phyloP scores from a whole-genome alignment of 106 monocot species.

The Amphibolis antarctica region DNA sequence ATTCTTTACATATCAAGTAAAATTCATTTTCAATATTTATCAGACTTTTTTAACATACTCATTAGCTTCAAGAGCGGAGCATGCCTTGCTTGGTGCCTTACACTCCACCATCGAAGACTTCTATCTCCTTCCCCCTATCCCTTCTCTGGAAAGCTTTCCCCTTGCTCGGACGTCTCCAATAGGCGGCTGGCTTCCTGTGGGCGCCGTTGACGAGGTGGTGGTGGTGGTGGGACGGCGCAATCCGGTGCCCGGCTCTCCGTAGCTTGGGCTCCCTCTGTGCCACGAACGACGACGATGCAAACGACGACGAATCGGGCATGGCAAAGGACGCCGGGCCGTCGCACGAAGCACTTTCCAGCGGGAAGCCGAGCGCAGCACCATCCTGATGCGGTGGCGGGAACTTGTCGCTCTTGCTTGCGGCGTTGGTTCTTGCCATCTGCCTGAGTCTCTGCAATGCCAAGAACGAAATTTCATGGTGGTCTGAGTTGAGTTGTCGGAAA shows the following conservation, averaged over 20 bases:
- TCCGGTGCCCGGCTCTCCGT: not conserved
- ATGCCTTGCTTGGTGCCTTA: too few relatives aligned
- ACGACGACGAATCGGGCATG: slow-evolving; percentile 12
- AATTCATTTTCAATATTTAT: too few relatives aligned
- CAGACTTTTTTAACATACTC: too few relatives aligned
- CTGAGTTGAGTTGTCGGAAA: too few relatives aligned
- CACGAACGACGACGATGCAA: slow-evolving; percentile 29
- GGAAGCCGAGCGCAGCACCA: slow-evolving; percentile 39
- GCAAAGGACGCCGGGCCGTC: slow-evolving; percentile 18
- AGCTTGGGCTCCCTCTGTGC: not conserved
- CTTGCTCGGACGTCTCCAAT: not conserved
- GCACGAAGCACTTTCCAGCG: slow-evolving; percentile 2
- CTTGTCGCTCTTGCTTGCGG: slow-evolving; percentile 61
- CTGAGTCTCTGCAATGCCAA: slow-evolving; percentile 33
- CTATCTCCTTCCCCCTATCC: slow-evolving; percentile 1
- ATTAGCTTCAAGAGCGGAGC: too few relatives aligned
- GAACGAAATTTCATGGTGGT: not conserved
- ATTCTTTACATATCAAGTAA: too few relatives aligned
- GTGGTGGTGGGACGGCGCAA: not conserved
- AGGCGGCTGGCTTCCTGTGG: not conserved
- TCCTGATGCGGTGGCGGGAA: slow-evolving; percentile 90
- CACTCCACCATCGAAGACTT: slow-evolving; percentile 2
- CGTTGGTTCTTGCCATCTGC: slow-evolving; percentile 21
- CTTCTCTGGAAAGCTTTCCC: not conserved
- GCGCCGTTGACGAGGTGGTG: not conserved